Percentiles rank a stretch among this genome's conserved stretches.
Conservation (phyloP, 768 basidiomycete species). For the Leccinum incarnatum region DNA sequence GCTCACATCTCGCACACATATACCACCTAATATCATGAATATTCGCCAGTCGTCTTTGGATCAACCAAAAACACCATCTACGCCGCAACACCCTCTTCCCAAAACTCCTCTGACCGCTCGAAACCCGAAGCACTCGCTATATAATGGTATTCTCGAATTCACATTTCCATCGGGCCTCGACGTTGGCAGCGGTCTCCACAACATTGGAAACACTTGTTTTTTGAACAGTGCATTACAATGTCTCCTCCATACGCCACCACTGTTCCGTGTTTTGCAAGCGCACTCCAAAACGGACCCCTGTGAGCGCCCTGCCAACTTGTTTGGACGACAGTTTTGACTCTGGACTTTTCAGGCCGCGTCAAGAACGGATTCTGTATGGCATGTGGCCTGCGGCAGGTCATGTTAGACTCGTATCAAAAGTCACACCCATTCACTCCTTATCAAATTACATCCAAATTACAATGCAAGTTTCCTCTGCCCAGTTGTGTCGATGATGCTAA, state of each 20-base stretch:
- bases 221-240: conserved; percentile 94
- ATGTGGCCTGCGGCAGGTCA: conserved; percentile 63
- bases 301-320: conserved; percentile 38
- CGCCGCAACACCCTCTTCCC: conserved; percentile 26
- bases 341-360: conserved; percentile 36
- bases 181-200: conserved; percentile 67
- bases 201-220: conserved; percentile 94
- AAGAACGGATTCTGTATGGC: conserved; percentile 71
- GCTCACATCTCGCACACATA: background rate
- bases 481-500: conserved; percentile 5
- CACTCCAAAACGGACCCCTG: conserved; percentile 55
- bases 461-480: conserved; percentile 46
- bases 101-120: conserved; percentile 28
- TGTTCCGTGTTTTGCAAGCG: conserved; percentile 57
- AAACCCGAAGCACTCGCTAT: conserved; percentile 40
- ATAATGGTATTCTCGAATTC: conserved; percentile 54
- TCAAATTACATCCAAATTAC: conserved; percentile 63
- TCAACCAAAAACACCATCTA: conserved; percentile 23
- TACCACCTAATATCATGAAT: conserved; percentile 2
- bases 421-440: conserved; percentile 58
- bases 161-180: conserved; percentile 55
- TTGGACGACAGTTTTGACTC: conserved; percentile 4
- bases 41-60: conserved; percentile 14
- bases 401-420: conserved; percentile 49
- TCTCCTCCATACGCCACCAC: conserved; percentile 86